Base-by-base conservation (phyloP, 2,329 filamentous ascomycete genomes). In the Alternaria arbusti region DNA sequence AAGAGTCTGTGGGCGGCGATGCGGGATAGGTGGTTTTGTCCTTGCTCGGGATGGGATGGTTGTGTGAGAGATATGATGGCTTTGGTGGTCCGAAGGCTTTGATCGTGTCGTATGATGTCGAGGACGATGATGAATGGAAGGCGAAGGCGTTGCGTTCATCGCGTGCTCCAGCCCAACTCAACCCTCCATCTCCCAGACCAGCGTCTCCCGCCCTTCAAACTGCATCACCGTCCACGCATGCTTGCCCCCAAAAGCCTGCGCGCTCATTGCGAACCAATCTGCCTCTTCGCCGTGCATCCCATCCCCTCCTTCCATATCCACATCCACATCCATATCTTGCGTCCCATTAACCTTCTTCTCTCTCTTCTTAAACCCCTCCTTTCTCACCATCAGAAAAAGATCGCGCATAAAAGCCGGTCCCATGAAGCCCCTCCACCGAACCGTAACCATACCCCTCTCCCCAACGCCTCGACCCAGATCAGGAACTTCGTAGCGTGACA, bases 401-500 rank as follows among this genome's bases (percentile, higher is more conserved):
- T 72, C 66, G 22, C 69, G 64, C 15, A 79, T 70, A 52, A 82
- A 81, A 6, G 52, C 60, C 1, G 79, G 68, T 15, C 80, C 71
- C 4, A 84, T 71, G 30, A 85, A 80, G 3, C 83, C 84, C 30
- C 72, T 76, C 82, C 82, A 85, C n/a, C 77, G 71, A 7, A 84
- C 65, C 5, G 71, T 70, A 1, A 80, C 76, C 20, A 85, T 63
- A 46, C 74, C 64, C 20, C 46, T 63, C 10, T 66, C 59, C 5
- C 32, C 44, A 1, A 65, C 6, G 4, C 59, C 69, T 8, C 60
- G 57, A 0, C 67, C 68, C n/a, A 79, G 75, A 3, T 81, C 81
- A 2, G 90, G 90, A 1, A 87, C 82, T 11, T 82, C 78, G 75
- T 95, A 95, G 22, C 89, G 86, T 25, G 88, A 91, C 4, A 96